These are phyloP conservation scores for Phytopythium sindhum DNA, from an alignment of 352 stramenopile species.

Conservation along the genomic window DNA sequence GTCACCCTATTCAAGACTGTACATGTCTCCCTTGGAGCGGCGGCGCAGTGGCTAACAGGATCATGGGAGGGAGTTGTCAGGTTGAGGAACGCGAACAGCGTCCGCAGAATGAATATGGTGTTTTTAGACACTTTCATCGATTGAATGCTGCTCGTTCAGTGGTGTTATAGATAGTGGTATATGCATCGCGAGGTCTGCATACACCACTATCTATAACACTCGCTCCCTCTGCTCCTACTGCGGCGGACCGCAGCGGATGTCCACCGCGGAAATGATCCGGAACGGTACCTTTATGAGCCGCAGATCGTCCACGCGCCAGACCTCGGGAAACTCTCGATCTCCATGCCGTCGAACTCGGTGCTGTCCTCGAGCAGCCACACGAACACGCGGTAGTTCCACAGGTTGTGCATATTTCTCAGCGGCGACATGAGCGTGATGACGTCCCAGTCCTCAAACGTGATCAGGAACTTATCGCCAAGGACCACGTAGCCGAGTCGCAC, in stretches of 20 bases:
- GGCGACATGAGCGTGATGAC: slow-evolving; percentile 7
- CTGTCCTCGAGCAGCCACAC: slow-evolving; percentile 9
- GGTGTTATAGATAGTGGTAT: no score
- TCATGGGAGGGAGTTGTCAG: neutral
- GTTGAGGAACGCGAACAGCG: neutral
- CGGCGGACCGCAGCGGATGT: slow-evolving; percentile 5
- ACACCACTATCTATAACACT: no score
- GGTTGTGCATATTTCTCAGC: slow-evolving; percentile 8
- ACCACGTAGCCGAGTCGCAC: slow-evolving; percentile 14
- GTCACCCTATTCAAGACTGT: slow-evolving; percentile 68
- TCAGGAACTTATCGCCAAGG: slow-evolving; percentile 7
- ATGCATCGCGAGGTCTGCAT: no score
- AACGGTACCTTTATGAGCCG: neutral
- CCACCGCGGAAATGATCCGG: slow-evolving; percentile 12
- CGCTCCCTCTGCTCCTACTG: neutral
- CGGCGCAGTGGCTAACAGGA: neutral
- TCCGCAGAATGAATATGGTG: neutral
- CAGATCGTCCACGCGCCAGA: slow-evolving; percentile 10
- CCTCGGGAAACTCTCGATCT: slow-evolving; percentile 6
- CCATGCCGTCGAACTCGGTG: slow-evolving; percentile 1
- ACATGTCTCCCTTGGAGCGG: slow-evolving; percentile 16
- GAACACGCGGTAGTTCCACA: slow-evolving; percentile 13
- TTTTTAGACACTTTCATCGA: neutral
- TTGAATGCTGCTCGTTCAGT: no score
- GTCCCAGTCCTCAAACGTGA: slow-evolving; percentile 14